Percentiles rank a stretch among this genome's conserved stretches.
Evolutionary conservation across 176 grass and related monocot genomes (phyloP).

Genomic region (Raddia distichophylla): DNA sequence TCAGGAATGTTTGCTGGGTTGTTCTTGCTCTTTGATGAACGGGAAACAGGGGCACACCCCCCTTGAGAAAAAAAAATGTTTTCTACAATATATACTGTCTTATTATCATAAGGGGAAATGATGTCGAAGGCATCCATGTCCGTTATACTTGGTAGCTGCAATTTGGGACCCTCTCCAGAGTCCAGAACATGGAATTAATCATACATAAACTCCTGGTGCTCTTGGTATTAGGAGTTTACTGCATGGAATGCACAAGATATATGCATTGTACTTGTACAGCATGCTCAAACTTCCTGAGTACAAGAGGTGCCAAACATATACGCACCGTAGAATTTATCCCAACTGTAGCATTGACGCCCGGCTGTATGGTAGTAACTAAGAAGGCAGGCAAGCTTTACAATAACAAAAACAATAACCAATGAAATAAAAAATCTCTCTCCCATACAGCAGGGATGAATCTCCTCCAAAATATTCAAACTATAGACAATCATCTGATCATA

Average conservation of each 20-base stretch:
- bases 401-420: conserved; percentile 19
- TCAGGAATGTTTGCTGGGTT: too few relatives aligned
- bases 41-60: too few relatives aligned
- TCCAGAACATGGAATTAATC: not conserved
- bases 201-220: not conserved
- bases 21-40: too few relatives aligned
- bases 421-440: not conserved
- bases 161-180: not conserved
- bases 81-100: too few relatives aligned
- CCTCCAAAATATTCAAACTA: not conserved
- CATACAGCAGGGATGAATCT: conserved; percentile 10
- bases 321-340: not conserved
- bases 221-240: not conserved
- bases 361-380: not conserved
- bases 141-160: not conserved
- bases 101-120: too few relatives aligned
- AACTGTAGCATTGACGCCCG: not conserved
- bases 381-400: conserved; percentile 5
- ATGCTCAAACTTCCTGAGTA: conserved; percentile 14
- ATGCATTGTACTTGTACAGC: not conserved
- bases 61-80: too few relatives aligned
- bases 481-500: not conserved
- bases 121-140: too few relatives aligned
- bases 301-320: conserved; percentile 30
- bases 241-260: not conserved